These are phyloP conservation scores for Chrysopogon serrulatus DNA, from an alignment of 176 grass and related monocot genomes.

Conservation along the genomic window DNA sequence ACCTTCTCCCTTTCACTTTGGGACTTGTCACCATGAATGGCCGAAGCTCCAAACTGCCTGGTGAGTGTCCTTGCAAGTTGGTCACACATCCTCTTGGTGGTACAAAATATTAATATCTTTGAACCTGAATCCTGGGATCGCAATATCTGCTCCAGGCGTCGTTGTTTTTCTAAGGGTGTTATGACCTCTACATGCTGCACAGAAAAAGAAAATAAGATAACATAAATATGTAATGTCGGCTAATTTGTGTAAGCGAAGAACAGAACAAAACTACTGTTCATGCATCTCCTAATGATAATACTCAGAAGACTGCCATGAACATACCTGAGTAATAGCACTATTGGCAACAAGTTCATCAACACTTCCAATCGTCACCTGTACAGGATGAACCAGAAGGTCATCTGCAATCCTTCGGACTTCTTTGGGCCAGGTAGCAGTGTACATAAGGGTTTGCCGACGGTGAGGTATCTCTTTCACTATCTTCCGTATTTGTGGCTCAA, in stretches of 20 bases:
- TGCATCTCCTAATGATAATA: constrained; percentile 2
- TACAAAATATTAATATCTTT: constrained; percentile 95
- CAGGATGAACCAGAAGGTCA: constrained; percentile 85
- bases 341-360: constrained; percentile 98
- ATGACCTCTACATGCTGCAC: constrained; percentile 84
- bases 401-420: constrained; percentile 88
- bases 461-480: constrained; percentile 86
- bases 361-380: constrained; percentile 96
- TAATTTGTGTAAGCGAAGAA: background rate
- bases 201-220: constrained; percentile 3
- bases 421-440: constrained; percentile 98
- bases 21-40: constrained; percentile 96
- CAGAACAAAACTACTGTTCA: background rate
- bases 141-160: constrained; percentile 88
- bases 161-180: constrained; percentile 68
- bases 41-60: constrained; percentile 66
- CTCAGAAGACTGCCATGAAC: background rate
- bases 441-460: constrained; percentile 95
- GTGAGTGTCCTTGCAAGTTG: constrained; percentile 63
- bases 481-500: constrained; percentile 94
- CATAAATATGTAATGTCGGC: background rate
- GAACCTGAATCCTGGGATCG: constrained; percentile 81
- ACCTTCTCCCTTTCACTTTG: constrained; percentile 85
- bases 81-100: constrained; percentile 98
- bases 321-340: constrained; percentile 90